These are phyloP conservation scores for Mortierella sp. DNA, from an alignment of 371 early-diverging fungal genomes.

Conservation along the genomic window DNA sequence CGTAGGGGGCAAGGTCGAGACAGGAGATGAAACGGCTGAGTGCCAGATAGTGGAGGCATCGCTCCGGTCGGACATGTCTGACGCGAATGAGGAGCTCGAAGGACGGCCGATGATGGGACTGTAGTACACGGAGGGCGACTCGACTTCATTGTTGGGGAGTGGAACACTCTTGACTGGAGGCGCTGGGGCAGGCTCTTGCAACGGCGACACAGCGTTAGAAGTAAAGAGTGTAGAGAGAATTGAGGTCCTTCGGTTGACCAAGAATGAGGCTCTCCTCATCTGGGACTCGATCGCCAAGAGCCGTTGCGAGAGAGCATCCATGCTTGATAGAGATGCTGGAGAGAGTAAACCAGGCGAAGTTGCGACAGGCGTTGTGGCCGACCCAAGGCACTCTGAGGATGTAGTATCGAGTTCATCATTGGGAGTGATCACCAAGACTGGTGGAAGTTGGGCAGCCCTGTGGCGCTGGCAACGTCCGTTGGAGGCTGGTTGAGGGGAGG, in stretches of 20 bases:
- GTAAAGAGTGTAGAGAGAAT: slow-evolving; percentile 24
- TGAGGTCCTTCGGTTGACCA: slow-evolving; percentile 28
- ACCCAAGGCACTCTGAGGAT: too few relatives aligned
- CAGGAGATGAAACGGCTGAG: too few relatives aligned
- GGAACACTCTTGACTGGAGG: background rate
- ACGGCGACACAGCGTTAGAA: slow-evolving; percentile 1
- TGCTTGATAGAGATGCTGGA: background rate
- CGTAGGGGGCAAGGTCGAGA: too few relatives aligned
- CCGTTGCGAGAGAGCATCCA: slow-evolving; percentile 28
- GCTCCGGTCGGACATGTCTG: too few relatives aligned
- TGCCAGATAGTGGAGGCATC: too few relatives aligned
- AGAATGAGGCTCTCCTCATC: slow-evolving; percentile 42
- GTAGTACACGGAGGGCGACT: background rate
- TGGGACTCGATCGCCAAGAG: slow-evolving; percentile 38
- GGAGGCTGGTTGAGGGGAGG: too few relatives aligned
- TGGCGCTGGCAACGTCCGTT: too few relatives aligned
- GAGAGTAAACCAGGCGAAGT: background rate
- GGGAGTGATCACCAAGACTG: too few relatives aligned
- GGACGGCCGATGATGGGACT: background rate
- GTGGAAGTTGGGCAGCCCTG: too few relatives aligned
- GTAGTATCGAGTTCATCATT: too few relatives aligned
- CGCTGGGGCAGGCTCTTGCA: background rate
- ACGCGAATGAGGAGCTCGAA: too few relatives aligned
- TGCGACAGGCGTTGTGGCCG: too few relatives aligned
- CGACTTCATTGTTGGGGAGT: background rate